Percentiles rank a stretch among this genome's conserved stretches.
These are phyloP conservation scores for Hysterangium stoloniferum DNA, from an alignment of 768 basidiomycete genomes.

Conservation along the genomic window DNA sequence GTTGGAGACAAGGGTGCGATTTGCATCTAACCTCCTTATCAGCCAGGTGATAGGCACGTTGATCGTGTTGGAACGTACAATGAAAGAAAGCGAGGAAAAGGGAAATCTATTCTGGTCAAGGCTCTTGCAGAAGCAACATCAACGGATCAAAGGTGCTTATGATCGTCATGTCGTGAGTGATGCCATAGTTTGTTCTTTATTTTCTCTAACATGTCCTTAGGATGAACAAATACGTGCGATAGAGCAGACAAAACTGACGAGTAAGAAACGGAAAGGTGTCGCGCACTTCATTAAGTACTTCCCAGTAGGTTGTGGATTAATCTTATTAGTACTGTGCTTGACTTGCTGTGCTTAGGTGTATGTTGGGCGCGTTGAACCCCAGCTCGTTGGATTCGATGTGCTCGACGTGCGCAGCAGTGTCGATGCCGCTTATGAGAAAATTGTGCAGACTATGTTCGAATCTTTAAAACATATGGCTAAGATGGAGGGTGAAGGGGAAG, in stretches of 20 bases:
- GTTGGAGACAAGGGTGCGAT: not conserved
- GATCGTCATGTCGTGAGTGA: conserved; percentile 47
- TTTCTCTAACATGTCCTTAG: conserved; percentile 30
- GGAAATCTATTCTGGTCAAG: conserved; percentile 59
- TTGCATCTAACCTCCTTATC: conserved; percentile 7
- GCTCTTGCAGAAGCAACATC: conserved; percentile 76
- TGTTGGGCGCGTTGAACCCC: conserved; percentile 73
- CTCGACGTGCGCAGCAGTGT: conserved; percentile 73
- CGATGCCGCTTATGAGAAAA: conserved; percentile 78
- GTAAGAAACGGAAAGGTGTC: conserved; percentile 89
- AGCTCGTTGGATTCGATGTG: conserved; percentile 68
- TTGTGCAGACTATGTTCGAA: conserved; percentile 88
- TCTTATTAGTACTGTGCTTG: not conserved
- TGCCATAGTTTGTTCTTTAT: conserved; percentile 15
- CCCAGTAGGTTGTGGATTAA: conserved; percentile 45
- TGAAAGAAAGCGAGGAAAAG: conserved; percentile 70
- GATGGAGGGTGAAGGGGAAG: conserved; percentile 86
- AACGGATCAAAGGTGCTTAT: conserved; percentile 63
- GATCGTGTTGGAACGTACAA: conserved; percentile 67
- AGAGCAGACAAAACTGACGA: conserved; percentile 84
- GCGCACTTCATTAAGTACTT: conserved; percentile 90
- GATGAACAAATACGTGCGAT: conserved; percentile 82
- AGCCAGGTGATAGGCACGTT: conserved; percentile 86
- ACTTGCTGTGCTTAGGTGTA: too few species aligned
- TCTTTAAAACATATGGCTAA: conserved; percentile 94